Evolutionary conservation across 2,329 filamentous ascomycete genomes (phyloP).

Genomic region (Cryphonectria radicalis): DNA sequence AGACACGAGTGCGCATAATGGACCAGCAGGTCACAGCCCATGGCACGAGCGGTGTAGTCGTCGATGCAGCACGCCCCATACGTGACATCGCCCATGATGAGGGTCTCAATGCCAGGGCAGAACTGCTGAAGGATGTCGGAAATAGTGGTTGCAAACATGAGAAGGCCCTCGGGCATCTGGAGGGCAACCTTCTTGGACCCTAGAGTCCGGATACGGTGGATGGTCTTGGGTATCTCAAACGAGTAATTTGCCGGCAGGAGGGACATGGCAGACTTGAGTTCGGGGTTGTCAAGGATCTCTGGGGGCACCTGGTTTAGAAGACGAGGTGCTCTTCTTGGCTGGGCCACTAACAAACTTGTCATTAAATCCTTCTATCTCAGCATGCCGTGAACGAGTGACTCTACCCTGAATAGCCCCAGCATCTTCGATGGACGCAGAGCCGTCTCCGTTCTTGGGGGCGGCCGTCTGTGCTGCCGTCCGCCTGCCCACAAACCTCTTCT

Average conservation of each 20-base stretch:
- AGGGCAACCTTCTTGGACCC: conserved; percentile 83
- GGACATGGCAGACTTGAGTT: conserved; percentile 83
- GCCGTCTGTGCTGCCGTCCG: conserved; percentile 68
- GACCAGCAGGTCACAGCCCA: conserved; percentile 91
- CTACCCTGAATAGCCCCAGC: conserved; percentile 72
- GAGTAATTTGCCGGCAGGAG: conserved; percentile 95
- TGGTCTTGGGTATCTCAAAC: conserved; percentile 98
- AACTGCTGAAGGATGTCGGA: conserved; percentile 96
- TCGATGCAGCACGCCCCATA: conserved; percentile 99
- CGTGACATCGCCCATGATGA: conserved; percentile 99
- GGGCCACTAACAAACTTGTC: conserved; percentile 58
- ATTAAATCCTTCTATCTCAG: conserved; percentile 17
- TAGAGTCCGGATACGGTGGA: conserved; percentile 85
- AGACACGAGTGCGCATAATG: conserved; percentile 98
- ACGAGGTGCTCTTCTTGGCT: conserved; percentile 72
- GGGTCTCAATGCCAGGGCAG: conserved; percentile 85
- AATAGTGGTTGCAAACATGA: conserved; percentile 95
- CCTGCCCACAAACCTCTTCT: conserved; percentile 89
- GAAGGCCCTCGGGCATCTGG: conserved; percentile 95
- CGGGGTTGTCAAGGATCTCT: conserved; percentile 82
- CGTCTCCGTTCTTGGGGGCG: conserved; percentile 49
- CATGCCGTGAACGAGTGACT: conserved; percentile 4
- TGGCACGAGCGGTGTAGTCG: conserved; percentile 91
- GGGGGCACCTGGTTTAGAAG: conserved; percentile 90
- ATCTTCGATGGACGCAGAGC: conserved; percentile 53